Percentiles rank a stretch among this genome's conserved stretches.
phyloP scores from a whole-genome alignment of 768 basidiomycete species.

The Myochromella boudieri region DNA sequence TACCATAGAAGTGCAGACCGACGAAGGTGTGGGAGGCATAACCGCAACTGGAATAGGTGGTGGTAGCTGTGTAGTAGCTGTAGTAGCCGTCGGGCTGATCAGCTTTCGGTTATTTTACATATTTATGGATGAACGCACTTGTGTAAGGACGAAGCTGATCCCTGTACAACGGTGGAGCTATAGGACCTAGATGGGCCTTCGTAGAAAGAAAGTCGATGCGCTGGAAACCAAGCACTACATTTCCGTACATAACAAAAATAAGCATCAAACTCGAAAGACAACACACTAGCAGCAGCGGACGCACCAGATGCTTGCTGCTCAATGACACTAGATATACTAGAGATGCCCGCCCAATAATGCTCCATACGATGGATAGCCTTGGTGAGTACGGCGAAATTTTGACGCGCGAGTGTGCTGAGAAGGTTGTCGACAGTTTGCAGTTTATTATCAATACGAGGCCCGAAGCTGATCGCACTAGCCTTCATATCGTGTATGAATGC shows the following conservation, averaged over 20 bases:
- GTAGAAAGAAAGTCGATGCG: constrained; percentile 8
- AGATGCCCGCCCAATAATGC: constrained; percentile 18
- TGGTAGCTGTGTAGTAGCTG: too few species aligned
- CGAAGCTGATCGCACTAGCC: constrained; percentile 1
- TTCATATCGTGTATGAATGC: constrained; percentile 16
- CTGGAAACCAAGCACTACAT: constrained; percentile 11
- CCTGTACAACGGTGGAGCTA: too few species aligned
- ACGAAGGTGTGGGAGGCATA: not conserved
- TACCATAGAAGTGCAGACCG: constrained; percentile 6
- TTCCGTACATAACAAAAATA: too few species aligned
- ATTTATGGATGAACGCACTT: constrained; percentile 12
- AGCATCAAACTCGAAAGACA: too few species aligned
- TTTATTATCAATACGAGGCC: constrained; percentile 3
- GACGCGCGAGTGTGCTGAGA: constrained; percentile 13
- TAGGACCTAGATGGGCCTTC: too few species aligned
- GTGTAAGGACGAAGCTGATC: constrained; percentile 8
- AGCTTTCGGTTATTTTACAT: too few species aligned
- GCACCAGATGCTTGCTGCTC: constrained; percentile 13
- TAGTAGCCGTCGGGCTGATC: too few species aligned
- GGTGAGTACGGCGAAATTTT: constrained; percentile 14
- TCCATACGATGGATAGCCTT: constrained; percentile 17
- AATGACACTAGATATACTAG: constrained; percentile 10
- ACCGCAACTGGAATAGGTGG: too few species aligned
- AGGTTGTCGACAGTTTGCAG: constrained; percentile 13
- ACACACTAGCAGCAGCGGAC: too few species aligned